Evolutionary conservation across 2,329 filamentous ascomycete species (phyloP).

Genomic region (Hawksworthiomyces lignivorus): DNA sequence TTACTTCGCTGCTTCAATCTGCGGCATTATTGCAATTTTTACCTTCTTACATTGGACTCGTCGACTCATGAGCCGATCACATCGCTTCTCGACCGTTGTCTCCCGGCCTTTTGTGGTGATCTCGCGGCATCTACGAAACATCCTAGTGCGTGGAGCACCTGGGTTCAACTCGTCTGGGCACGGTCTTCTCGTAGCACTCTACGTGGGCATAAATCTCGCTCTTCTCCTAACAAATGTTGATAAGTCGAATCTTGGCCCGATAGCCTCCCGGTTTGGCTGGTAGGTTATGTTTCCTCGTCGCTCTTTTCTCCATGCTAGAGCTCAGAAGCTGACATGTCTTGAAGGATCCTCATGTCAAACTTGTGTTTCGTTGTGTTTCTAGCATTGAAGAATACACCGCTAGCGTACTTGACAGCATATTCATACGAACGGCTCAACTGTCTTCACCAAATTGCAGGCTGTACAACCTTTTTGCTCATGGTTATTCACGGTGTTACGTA

Average conservation of each 20-base stretch:
- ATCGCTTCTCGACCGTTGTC: conserved; percentile 12
- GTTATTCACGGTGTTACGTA: conserved; percentile 40
- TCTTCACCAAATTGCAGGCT: conserved; percentile 47
- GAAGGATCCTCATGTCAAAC: conserved; percentile 31
- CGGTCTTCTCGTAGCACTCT: conserved; percentile 22
- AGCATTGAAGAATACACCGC: conserved; percentile 50
- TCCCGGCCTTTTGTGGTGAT: conserved; percentile 19
- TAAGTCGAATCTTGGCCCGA: conserved; percentile 12
- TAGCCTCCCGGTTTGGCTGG: conserved; percentile 26
- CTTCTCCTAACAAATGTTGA: conserved; percentile 24
- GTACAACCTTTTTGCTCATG: conserved; percentile 36
- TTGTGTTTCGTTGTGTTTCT: conserved; percentile 45
- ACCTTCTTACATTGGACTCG: conserved; percentile 23
- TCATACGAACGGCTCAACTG: conserved; percentile 54
- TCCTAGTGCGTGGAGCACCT: conserved; percentile 23
- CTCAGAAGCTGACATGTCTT: background rate
- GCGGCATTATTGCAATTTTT: conserved; percentile 23
- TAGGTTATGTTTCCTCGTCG: conserved; percentile 13
- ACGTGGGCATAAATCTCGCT: conserved; percentile 23
- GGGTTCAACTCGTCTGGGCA: conserved; percentile 27
- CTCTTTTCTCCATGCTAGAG: background rate
- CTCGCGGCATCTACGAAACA: conserved; percentile 19
- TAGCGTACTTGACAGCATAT: conserved; percentile 43
- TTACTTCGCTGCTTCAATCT: conserved; percentile 16
- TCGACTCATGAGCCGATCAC: conserved; percentile 15